Percentiles rank a stretch among this genome's conserved stretches.
Evolutionary conservation across 352 stramenopile species (phyloP).

Genomic region (Globisporangium heterothallicum): DNA sequence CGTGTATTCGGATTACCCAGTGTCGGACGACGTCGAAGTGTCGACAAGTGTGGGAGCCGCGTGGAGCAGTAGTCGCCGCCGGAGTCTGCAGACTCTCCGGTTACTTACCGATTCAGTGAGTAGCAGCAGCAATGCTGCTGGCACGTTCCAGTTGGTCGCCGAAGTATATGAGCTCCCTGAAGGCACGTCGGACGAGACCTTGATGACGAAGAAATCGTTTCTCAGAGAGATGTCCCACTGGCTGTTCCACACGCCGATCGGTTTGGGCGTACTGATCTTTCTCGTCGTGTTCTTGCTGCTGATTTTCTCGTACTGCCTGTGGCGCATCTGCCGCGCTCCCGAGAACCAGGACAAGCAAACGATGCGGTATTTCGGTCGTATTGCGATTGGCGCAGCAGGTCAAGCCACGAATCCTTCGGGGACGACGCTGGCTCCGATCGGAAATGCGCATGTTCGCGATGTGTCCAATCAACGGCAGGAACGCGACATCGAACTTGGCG

Average conservation of each 20-base stretch:
- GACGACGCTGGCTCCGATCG: constrained; percentile 6
- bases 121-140: constrained; percentile 1
- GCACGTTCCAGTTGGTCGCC: constrained; percentile 34
- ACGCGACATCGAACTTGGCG: constrained; percentile 11
- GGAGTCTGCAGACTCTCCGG: constrained; percentile 1
- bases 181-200: neutral
- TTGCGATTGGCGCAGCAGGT: neutral
- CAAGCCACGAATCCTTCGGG: neutral
- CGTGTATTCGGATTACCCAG: constrained; percentile 58
- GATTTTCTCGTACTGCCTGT: constrained; percentile 45
- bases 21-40: constrained; percentile 14
- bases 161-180: constrained; percentile 31
- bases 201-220: constrained; percentile 57
- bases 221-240: constrained; percentile 34
- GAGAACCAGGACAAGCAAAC: constrained; percentile 64
- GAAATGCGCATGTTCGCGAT: neutral
- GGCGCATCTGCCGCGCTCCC: constrained; percentile 44
- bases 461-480: neutral
- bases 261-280: constrained; percentile 46
- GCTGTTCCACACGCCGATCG: constrained; percentile 39
- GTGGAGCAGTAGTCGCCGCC: neutral
- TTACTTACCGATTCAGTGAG: constrained; percentile 5
- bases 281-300: constrained; percentile 30
- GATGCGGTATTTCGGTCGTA: constrained; percentile 15
- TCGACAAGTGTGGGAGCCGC: neutral